Base-by-base conservation (phyloP, 768 basidiomycete species). In the Austroboletus eburneus region DNA sequence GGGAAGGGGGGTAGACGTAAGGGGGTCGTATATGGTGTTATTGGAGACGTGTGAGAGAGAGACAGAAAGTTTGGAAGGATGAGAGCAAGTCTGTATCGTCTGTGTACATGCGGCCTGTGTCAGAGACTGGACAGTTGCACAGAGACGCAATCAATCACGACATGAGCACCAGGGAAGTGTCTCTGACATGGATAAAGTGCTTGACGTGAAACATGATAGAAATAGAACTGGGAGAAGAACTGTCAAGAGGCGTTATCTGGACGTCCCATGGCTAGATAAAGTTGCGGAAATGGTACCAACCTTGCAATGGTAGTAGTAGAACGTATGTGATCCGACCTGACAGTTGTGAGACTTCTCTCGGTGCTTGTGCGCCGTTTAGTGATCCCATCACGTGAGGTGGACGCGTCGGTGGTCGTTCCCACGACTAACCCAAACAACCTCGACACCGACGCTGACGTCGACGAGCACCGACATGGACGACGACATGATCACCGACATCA, bases 401-500 rank as follows among this genome's bases (percentile, higher is more conserved):
- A 65, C 63, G 65, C 63, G 63, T 65, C 57, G 21, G 18, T n/a
- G 1, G 2, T 20, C 18, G 6, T 57, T 64, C 65, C 42, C 65
- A 67, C 63, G 55, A 34, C 14, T 33, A n/a, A n/a, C n/a, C n/a
- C n/a, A n/a, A n/a, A n/a, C n/a, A 2, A 32, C 52, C 21, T 41
- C 52, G 39, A 50, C 45, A 4, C 30, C 8, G 12, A 6, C 30
- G 30, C 30, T 18, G 10, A 35, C 33, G 7, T 24, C 38, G 9
- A 18, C 22, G 38, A 20, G 6, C 36, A 29, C 14, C 4, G 17
- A 8, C 8, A 46, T 59, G 54, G 48, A 51, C 22, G 48, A 54
- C 16, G 54, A 57, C 52, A 63, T 56, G 52, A 57, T 65, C 17
- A 61, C 64, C 33, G 69, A 71, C 62, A 61, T 78, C 18, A 83